Evolutionary conservation across 257 asterid genomes (phyloP).

Genomic region (Solanum infundibuliforme): DNA sequence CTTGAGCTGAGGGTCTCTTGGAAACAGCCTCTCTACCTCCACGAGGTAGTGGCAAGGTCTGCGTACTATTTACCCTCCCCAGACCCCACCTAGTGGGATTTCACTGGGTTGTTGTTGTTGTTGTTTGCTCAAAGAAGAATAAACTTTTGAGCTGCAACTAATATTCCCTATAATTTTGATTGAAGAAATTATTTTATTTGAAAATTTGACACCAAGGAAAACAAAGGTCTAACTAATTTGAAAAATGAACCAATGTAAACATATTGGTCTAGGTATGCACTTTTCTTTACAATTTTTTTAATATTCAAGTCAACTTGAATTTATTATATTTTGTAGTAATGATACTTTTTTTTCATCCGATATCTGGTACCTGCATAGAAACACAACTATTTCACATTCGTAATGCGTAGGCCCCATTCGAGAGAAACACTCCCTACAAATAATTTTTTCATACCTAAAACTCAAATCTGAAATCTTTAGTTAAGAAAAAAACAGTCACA

Average conservation of each 20-base stretch:
- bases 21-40: no score
- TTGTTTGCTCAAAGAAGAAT: background rate
- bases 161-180: background rate
- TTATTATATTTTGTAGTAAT: background rate
- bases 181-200: background rate
- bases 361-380: background rate
- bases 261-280: background rate
- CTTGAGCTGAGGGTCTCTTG: no score
- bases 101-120: no score
- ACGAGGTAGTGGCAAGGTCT: no score
- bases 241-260: background rate
- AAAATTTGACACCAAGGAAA: background rate
- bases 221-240: background rate
- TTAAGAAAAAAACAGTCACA: no score
- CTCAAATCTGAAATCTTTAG: no score
- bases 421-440: background rate
- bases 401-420: no score
- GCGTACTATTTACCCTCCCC: no score
- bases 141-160: background rate
- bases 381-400: no score
- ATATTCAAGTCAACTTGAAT: background rate
- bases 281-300: background rate
- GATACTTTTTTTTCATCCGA: no score
- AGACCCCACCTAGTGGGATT: no score
- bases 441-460: background rate